Evolutionary conservation across 805 yeast species (phyloP).

Genomic region (Suhomyces sp.): DNA sequence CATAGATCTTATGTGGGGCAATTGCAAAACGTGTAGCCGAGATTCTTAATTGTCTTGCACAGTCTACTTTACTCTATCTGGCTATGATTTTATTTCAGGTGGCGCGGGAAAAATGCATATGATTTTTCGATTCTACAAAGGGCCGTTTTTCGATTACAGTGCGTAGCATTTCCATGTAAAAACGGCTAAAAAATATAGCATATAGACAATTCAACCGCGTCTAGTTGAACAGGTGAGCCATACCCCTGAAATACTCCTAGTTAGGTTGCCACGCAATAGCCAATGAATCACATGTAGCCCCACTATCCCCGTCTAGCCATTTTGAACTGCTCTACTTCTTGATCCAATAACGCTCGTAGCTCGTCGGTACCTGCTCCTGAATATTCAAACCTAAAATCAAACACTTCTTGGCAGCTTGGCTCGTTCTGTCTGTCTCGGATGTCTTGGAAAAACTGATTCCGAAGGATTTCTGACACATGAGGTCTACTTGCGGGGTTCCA

Average conservation of each 20-base stretch:
- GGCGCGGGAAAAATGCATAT: not conserved
- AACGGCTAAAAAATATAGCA: not conserved
- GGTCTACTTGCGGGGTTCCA: constrained; percentile 64
- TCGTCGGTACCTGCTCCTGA: constrained; percentile 14
- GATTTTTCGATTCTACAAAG: not conserved
- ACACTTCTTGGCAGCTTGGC: constrained; percentile 45
- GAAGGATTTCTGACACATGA: constrained; percentile 54
- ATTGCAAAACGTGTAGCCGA: not conserved
- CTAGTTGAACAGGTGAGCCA: not conserved
- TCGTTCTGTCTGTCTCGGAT: constrained; percentile 60
- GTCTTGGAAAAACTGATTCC: constrained; percentile 51
- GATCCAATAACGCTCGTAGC: constrained; percentile 14
- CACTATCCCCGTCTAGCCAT: not conserved
- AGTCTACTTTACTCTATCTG: not conserved
- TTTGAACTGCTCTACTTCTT: constrained; percentile 22
- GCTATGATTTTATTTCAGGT: not conserved
- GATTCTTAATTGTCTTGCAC: not conserved
- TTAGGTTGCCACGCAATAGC: not conserved
- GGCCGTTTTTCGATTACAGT: not conserved
- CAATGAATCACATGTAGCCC: not conserved
- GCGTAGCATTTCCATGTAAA: not conserved
- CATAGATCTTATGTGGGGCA: not conserved
- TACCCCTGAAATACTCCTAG: not conserved
- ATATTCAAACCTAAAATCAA: constrained; percentile 68
- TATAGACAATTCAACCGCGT: not conserved